phyloP scores from a whole-genome alignment of 148 eudicot species.

The Suaeda aralocaspica region DNA sequence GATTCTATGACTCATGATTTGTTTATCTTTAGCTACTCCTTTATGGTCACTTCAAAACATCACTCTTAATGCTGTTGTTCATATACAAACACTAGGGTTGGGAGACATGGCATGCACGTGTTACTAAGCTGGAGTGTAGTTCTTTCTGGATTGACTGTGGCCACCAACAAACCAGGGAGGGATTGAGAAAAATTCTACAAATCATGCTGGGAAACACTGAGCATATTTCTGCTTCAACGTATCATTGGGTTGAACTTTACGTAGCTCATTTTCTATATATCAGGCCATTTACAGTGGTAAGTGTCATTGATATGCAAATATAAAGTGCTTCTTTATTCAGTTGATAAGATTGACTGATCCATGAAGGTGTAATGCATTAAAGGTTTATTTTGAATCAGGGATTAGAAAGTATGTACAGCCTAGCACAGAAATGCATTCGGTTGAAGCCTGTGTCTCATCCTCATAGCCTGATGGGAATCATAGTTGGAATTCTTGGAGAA shows the following conservation, averaged over 20 bases:
- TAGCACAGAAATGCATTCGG: conserved; percentile 88
- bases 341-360: not conserved
- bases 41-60: not conserved
- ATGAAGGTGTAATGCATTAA: conserved; percentile 1
- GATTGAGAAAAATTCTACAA: conserved; percentile 74
- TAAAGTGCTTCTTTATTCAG: not conserved
- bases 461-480: conserved; percentile 67
- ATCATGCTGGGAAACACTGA: conserved; percentile 77
- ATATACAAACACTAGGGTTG: conserved; percentile 49
- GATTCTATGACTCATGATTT: not conserved
- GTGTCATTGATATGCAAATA: conserved; percentile 49
- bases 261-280: conserved; percentile 73
- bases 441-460: conserved; percentile 51
- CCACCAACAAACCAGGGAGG: conserved; percentile 65
- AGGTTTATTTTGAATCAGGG: conserved; percentile 54
- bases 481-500: conserved; percentile 79
- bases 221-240: conserved; percentile 58
- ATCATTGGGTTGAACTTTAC: conserved; percentile 84
- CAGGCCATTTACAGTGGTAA: conserved; percentile 89
- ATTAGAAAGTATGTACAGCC: conserved; percentile 72
- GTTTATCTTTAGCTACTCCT: conserved; percentile 1
- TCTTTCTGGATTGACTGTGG: conserved; percentile 90
- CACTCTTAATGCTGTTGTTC: conserved; percentile 3
- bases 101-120: conserved; percentile 91
- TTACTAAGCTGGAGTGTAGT: conserved; percentile 91